phyloP scores from a whole-genome alignment of 768 basidiomycete species.

The Mycena polygramma region DNA sequence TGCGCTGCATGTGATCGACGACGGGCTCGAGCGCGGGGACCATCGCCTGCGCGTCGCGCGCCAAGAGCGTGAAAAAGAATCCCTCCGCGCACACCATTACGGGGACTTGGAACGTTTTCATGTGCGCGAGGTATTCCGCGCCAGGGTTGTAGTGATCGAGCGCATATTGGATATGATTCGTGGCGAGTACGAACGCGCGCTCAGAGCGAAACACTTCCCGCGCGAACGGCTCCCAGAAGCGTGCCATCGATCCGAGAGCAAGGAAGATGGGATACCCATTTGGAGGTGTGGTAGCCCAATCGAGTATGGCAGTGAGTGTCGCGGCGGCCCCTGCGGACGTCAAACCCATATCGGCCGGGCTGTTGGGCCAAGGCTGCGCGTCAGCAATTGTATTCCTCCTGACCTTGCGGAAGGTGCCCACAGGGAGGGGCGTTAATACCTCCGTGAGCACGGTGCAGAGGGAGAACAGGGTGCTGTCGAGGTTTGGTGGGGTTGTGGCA shows the following conservation, averaged over 20 bases:
- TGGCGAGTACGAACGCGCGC: conserved; percentile 1
- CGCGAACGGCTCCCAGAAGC: conserved; percentile 13
- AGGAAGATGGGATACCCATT: background rate
- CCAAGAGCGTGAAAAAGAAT: background rate
- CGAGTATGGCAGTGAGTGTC: background rate
- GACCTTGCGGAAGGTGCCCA: background rate
- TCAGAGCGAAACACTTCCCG: conserved; percentile 10
- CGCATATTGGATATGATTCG: background rate
- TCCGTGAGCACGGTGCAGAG: background rate
- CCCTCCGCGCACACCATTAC: background rate
- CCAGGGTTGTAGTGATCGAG: background rate
- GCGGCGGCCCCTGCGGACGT: background rate
- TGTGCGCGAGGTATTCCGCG: no score
- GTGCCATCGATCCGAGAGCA: background rate
- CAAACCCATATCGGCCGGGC: background rate
- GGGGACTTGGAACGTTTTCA: background rate
- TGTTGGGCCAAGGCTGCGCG: conserved; percentile 6
- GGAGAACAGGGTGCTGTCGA: background rate
- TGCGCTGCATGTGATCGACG: background rate
- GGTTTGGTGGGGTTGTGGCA: background rate
- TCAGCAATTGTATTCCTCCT: background rate
- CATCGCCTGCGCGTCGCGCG: background rate
- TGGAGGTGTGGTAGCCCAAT: background rate
- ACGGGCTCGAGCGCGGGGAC: background rate
- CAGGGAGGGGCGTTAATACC: background rate